Percentiles rank a stretch among this genome's conserved stretches.
These are phyloP conservation scores for Thielaviopsis cerberus DNA, from an alignment of 2,329 filamentous ascomycete species.

Conservation along the genomic window DNA sequence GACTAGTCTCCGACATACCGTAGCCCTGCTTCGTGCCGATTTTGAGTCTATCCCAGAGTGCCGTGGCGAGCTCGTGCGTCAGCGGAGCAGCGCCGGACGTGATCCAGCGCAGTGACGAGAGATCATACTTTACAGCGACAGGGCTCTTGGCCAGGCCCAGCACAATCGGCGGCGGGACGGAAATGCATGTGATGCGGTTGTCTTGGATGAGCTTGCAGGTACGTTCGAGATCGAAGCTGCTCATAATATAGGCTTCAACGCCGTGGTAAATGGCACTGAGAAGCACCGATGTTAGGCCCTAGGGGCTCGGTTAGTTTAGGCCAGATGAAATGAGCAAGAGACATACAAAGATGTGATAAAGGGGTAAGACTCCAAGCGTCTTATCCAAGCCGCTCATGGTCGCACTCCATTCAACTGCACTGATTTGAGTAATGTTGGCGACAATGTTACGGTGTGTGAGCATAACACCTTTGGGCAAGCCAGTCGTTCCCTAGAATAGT, in stretches of 20 bases:
- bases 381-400: constrained; percentile 47
- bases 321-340: constrained; percentile 2
- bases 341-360: constrained; percentile 77
- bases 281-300: constrained; percentile 20
- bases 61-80: constrained; percentile 59
- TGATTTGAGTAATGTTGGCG: constrained; percentile 46
- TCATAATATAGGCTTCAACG: constrained; percentile 51
- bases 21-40: constrained; percentile 84
- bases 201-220: constrained; percentile 64
- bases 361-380: constrained; percentile 63
- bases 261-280: constrained; percentile 32
- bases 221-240: constrained; percentile 60
- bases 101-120: constrained; percentile 62
- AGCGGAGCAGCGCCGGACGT: constrained; percentile 77
- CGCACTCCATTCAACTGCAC: constrained; percentile 33
- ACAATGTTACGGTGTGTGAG: constrained; percentile 70
- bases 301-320: not conserved
- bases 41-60: constrained; percentile 53
- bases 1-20: constrained; percentile 72
- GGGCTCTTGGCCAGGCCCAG: constrained; percentile 67
- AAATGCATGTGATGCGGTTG: constrained; percentile 56
- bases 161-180: constrained; percentile 70
- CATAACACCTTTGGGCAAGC: constrained; percentile 79
- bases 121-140: constrained; percentile 58
- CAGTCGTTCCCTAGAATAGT: constrained; percentile 50